Base-by-base conservation (phyloP, 192 early-diverging fungal species). In the Coemansia sp. region DNA sequence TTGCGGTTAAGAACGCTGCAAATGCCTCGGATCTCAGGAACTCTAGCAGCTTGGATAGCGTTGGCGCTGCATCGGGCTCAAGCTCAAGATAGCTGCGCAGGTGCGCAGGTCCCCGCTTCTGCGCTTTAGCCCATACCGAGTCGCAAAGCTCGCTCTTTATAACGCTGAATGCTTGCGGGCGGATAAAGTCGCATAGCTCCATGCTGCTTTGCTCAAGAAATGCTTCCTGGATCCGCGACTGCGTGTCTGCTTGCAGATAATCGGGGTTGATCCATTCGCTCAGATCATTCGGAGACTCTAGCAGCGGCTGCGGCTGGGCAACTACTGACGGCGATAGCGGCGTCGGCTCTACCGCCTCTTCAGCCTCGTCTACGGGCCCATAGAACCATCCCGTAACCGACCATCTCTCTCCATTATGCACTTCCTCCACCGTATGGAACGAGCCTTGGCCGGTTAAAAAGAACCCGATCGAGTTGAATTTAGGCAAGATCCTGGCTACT, bases 361-460 rank as follows among this genome's bases (percentile, higher is more conserved):
- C 21, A 10, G 20, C 6, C 1, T 11, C 60, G 23, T 26, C 23
- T 0, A 41, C 61, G 0, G 83, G 79, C 0, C 85, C 85, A 51
- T 87, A 82, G 67, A 87, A 81, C 85, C 85, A 87, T 2, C 85
- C 85, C 5, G 83, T 83, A 15, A 87, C 83, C 0, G 85, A 87
- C 54, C 81, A 73, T 10, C 85, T 68, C 16, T 69, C 76, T 3
- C 53, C 21, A 2, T 82, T 80, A 45, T 82, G 80, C 11, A 84
- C 74, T 21, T 85, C 85, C 54, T 87, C 82, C 12, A 74, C 71
- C 0, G 71, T 74, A 30, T 87, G 85, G 36, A 69, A 87, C 5
- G 85, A 87, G 3, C 71, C 69, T 26, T 80, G 77, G 0, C 79
- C 82, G 17, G 82, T 61, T 23, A 79, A 75, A 53, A 87, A 87